Base-by-base conservation (phyloP, 805 yeast species). In the Candida parachauliodes region DNA sequence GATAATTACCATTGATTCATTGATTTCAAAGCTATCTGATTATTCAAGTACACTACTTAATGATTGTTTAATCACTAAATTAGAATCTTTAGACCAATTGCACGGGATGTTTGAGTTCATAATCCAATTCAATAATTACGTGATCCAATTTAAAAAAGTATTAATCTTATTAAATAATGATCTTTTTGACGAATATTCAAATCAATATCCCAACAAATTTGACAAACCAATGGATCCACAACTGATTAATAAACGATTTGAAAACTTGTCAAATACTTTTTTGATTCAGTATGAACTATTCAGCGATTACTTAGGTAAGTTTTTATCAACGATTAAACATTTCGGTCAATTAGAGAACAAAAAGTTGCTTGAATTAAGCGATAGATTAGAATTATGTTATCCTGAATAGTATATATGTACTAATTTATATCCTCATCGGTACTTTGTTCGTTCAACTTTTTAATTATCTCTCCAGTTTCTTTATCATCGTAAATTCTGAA, bases 401-500 rank as follows among this genome's bases (percentile, higher is more conserved):
- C 67, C 66, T 4, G 63, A 49, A 25, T 36, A 44, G 15, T 30
- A 34, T 34, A 15, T 26, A 15, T 28, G 17, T 40, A 34, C 32
- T 31, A 36, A 12, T 15, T 41, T 36, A 45, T 38, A 36, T 50
- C 59, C 32, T 54, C 62, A 17, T 77, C 79, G 20, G 73, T 63
- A 48, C 74, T 81, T 54, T 79, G 83, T 54, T 80, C 88, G 51
- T 84, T 85, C 58, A 93, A 72, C 43, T 70, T 74, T 50, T 78
- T 80, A 46, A 93, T 91, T 37, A 88, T 83, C 41, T 75, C 83
- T 27, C 85, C 86, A 50, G 95, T 86, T 59, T 83, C 83, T 30
- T 77, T 85, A 51, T 88, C 95, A 28, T 72, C 70, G 63, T 93
- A 93, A 40, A 91, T 81, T 59, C 81, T 76, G 65, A 88, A 93